Evolutionary conservation across 305 asterid species (phyloP).

Genomic region (Rubia peregrina): DNA sequence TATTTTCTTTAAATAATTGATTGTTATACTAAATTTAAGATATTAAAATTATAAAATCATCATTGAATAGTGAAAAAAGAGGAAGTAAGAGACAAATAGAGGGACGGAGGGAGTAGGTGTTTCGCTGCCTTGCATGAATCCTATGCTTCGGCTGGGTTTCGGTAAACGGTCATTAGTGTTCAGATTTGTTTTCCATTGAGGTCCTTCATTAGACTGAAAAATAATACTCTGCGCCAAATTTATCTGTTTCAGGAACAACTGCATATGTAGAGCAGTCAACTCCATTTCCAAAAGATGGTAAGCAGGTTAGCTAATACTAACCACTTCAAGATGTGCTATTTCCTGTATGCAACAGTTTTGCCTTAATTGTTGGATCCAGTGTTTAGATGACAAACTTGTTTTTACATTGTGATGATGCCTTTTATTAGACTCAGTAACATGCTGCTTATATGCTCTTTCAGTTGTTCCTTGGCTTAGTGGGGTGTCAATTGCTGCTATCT

Average conservation of each 20-base stretch:
- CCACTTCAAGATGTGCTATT: conserved; percentile 5
- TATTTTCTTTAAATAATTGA: too few species aligned
- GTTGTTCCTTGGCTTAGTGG: not conserved
- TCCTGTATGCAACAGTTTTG: conserved; percentile 9
- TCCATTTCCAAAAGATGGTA: conserved; percentile 97
- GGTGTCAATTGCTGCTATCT: too few species aligned
- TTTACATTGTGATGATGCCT: conserved; percentile 1
- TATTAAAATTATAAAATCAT: too few species aligned
- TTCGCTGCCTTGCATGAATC: not conserved
- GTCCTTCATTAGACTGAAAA: conserved; percentile 12
- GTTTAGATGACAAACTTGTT: not conserved
- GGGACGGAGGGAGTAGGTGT: not conserved
- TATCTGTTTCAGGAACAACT: conserved; percentile 69
- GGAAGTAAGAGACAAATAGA: too few species aligned
- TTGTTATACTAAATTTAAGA: too few species aligned
- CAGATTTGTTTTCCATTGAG: not conserved
- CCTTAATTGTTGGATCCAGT: not conserved
- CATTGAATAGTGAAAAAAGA: too few species aligned
- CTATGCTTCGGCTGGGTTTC: not conserved
- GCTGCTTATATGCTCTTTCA: not conserved
- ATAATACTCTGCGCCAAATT: conserved; percentile 13
- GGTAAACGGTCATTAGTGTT: not conserved
- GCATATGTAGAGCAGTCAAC: conserved; percentile 85
- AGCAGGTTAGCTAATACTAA: conserved; percentile 68
- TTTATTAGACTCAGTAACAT: not conserved